Conservation (phyloP, 257 asterid species). For the Scutellaria baicalensis region DNA sequence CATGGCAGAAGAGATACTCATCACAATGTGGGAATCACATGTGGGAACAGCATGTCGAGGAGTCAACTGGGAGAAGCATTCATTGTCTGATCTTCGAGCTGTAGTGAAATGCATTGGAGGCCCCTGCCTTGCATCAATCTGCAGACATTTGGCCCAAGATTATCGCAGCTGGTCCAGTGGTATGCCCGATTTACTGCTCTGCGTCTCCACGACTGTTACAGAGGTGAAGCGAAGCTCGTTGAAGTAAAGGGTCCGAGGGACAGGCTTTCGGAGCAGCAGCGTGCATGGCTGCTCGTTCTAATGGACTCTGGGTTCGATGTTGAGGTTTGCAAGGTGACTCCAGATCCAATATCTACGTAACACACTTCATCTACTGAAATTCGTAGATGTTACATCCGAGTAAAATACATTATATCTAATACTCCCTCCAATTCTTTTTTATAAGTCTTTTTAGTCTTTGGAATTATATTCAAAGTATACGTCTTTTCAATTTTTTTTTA, state of each 20-base stretch:
- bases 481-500: too few relatives aligned
- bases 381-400: not conserved
- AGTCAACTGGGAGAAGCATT: slow-evolving; percentile 81
- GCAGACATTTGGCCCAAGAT: slow-evolving; percentile 84
- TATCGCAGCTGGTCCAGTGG: slow-evolving; percentile 97
- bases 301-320: slow-evolving; percentile 76
- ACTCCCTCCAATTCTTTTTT: too few relatives aligned
- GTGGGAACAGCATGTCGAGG: slow-evolving; percentile 77
- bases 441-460: too few relatives aligned
- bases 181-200: slow-evolving; percentile 86
- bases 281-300: slow-evolving; percentile 82
- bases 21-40: slow-evolving; percentile 66
- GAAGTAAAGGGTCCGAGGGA: slow-evolving; percentile 97
- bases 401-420: not conserved
- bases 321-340: slow-evolving; percentile 86
- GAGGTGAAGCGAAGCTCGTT: slow-evolving; percentile 92
- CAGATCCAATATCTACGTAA: slow-evolving; percentile 21
- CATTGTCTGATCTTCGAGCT: slow-evolving; percentile 60
- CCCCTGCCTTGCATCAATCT: slow-evolving; percentile 58
- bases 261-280: slow-evolving; percentile 91
- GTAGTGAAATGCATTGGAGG: slow-evolving; percentile 87
- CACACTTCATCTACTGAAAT: not conserved
- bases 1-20: slow-evolving; percentile 79
- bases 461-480: too few relatives aligned
- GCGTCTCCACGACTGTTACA: slow-evolving; percentile 68